A percentile compares a stretch with the other conserved stretches of the same genome.
Conservation (phyloP, 1,284 basidiomycete genomes). For the Ganoderma lucidum region DNA sequence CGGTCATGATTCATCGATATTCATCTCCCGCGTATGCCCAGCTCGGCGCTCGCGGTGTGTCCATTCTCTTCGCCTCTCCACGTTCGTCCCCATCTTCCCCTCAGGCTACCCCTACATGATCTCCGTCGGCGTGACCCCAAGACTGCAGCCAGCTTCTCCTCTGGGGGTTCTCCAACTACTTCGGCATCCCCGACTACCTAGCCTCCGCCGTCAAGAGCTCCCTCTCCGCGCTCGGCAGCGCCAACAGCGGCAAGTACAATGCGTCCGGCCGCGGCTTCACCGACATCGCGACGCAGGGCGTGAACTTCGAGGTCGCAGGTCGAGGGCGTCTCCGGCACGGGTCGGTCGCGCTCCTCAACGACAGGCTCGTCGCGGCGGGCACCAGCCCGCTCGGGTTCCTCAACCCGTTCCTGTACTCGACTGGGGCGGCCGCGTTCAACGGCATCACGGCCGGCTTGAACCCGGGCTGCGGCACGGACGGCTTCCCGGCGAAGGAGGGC, state of each 20-base stretch:
- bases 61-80: too few relatives aligned
- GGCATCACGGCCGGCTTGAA: slow-evolving; percentile 35
- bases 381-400: slow-evolving; percentile 65
- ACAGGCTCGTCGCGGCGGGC: slow-evolving; percentile 45
- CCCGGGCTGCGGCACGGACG: slow-evolving; percentile 45
- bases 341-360: too few relatives aligned
- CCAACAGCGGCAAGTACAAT: slow-evolving; percentile 59
- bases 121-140: slow-evolving; percentile 60
- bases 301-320: slow-evolving; percentile 60
- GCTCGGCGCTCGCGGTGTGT: too few relatives aligned
- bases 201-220: too few relatives aligned
- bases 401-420: slow-evolving; percentile 60
- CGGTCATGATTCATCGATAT: too few relatives aligned
- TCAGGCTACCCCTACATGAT: slow-evolving; percentile 67
- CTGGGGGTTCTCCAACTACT: too few relatives aligned
- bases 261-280: slow-evolving; percentile 42
- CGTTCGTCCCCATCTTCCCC: slow-evolving; percentile 66
- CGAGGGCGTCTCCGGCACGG: slow-evolving; percentile 44
- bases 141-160: too few relatives aligned
- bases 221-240: neutral
- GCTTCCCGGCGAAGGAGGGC: slow-evolving; percentile 41
- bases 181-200: too few relatives aligned
- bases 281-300: slow-evolving; percentile 32
- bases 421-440: slow-evolving; percentile 38
- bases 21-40: too few relatives aligned